These are phyloP conservation scores for Scutellaria barbata DNA, from an alignment of 257 asterid genomes.

Conservation along the genomic window DNA sequence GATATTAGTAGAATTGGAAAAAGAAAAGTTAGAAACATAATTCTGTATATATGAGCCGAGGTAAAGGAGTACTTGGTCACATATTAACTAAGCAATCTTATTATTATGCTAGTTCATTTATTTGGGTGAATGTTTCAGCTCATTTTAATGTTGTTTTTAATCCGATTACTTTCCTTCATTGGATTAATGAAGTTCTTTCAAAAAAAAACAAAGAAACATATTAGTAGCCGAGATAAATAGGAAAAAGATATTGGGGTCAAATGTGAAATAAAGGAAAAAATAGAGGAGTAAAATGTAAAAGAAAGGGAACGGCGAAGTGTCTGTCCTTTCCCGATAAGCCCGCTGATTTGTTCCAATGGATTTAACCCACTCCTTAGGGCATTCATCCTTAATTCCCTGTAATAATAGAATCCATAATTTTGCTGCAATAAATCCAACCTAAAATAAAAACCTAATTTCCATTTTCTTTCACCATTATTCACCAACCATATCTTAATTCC, in stretches of 20 bases:
- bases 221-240: not conserved
- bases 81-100: no score
- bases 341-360: constrained; percentile 36
- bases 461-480: not conserved
- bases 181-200: no score
- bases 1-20: no score
- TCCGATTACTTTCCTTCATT: no score
- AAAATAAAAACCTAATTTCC: constrained; percentile 16
- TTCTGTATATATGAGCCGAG: no score
- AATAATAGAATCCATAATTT: not conserved
- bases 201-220: no score
- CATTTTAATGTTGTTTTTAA: no score
- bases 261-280: not conserved
- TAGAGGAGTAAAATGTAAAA: not conserved
- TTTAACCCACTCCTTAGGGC: constrained; percentile 25
- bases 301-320: constrained; percentile 46
- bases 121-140: no score
- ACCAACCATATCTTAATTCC: not conserved
- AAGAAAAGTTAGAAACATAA: no score
- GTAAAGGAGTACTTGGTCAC: no score
- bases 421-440: no score
- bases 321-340: constrained; percentile 47
- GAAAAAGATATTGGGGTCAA: not conserved
- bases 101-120: no score
- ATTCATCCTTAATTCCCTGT: constrained; percentile 29